phyloP scores from a whole-genome alignment of 2,329 filamentous ascomycete genomes.

The Thelonectria olida region DNA sequence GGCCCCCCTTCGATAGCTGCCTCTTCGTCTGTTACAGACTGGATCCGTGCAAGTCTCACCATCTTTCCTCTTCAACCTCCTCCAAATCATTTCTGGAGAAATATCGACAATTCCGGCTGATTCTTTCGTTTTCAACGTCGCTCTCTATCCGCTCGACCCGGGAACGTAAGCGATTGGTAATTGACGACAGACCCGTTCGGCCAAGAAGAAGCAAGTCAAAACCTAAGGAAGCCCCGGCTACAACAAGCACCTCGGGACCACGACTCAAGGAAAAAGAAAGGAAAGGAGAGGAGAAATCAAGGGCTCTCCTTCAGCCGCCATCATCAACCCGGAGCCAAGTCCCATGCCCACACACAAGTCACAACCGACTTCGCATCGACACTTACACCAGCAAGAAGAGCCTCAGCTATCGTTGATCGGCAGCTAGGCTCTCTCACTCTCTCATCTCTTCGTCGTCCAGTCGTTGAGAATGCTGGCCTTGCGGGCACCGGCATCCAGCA shows the following conservation, averaged over 20 bases:
- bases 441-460: conserved; percentile 10
- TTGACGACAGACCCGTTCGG: not conserved
- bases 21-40: not conserved
- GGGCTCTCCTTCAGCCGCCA: not conserved
- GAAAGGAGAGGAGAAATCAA: not conserved
- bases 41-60: not conserved
- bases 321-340: not conserved
- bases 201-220: not conserved
- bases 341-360: not conserved
- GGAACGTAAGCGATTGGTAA: not conserved
- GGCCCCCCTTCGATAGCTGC: not conserved
- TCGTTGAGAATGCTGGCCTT: conserved; percentile 38
- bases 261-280: not conserved
- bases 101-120: too few relatives aligned
- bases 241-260: not conserved
- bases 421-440: not conserved
- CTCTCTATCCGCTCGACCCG: not conserved
- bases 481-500: conserved; percentile 29
- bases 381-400: not conserved
- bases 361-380: not conserved
- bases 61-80: not conserved
- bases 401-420: not conserved
- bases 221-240: not conserved
- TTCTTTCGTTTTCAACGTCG: not conserved
- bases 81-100: not conserved